Conservation (phyloP, 495 filamentous ascomycete genomes). For the Astrothelium macrocarpum region DNA sequence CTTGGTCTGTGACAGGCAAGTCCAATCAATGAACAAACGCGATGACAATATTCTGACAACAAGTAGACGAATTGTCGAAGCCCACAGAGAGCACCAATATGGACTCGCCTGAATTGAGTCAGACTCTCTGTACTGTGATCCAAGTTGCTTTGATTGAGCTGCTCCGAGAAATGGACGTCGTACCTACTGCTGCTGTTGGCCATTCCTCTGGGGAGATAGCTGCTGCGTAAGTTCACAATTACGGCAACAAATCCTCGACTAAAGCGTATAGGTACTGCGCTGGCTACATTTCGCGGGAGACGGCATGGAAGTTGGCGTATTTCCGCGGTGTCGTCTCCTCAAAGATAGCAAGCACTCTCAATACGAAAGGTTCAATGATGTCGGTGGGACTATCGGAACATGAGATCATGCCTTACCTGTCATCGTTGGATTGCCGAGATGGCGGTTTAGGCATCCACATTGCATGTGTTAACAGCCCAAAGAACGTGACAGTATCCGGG, state of each 20-base stretch:
- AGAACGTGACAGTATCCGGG: slow-evolving; percentile 27
- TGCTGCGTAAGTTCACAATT: background rate
- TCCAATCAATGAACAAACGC: no score
- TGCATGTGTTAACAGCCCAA: slow-evolving; percentile 33
- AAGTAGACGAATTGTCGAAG: no score
- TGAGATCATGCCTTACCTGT: background rate
- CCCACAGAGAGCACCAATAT: no score
- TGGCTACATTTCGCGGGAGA: background rate
- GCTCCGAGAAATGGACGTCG: background rate
- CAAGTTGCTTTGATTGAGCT: background rate
- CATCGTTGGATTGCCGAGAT: background rate
- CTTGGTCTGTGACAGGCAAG: background rate
- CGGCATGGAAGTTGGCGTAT: background rate
- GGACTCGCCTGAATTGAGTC: no score
- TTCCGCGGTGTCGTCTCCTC: background rate
- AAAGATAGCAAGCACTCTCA: background rate
- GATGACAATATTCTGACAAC: no score
- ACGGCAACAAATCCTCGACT: no score
- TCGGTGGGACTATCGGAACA: slow-evolving; percentile 10
- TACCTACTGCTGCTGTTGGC: background rate
- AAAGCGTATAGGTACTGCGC: background rate
- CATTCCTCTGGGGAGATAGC: background rate
- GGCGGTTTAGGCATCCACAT: background rate
- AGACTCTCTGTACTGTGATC: background rate
- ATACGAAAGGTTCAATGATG: slow-evolving; percentile 18